phyloP scores from a whole-genome alignment of 768 basidiomycete species.

The Lentinula aciculospora region DNA sequence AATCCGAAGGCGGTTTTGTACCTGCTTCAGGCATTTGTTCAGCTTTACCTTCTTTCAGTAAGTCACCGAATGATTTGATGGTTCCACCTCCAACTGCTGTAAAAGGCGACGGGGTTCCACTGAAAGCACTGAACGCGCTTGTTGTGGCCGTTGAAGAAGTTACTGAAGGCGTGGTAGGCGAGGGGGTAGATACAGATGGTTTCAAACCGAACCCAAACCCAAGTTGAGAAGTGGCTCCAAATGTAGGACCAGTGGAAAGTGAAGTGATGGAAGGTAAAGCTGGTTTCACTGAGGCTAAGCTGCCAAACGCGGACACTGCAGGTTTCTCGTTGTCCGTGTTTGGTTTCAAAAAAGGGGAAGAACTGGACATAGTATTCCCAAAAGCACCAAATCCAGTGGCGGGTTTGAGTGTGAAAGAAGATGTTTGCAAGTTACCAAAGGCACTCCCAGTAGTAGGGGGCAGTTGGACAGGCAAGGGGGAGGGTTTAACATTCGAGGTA shows the following conservation, averaged over 20 bases:
- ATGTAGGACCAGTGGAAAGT: slow-evolving; percentile 21
- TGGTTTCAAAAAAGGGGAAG: slow-evolving; percentile 52
- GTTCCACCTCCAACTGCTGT: slow-evolving; percentile 32
- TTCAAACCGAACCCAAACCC: slow-evolving; percentile 22
- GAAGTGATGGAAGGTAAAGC: slow-evolving; percentile 15
- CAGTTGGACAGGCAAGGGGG: slow-evolving; percentile 18
- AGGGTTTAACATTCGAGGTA: slow-evolving; percentile 8
- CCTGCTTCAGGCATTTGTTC: background rate
- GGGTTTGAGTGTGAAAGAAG: slow-evolving; percentile 34
- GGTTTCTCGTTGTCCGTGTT: slow-evolving; percentile 21
- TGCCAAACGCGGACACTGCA: slow-evolving; percentile 31
- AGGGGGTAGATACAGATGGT: slow-evolving; percentile 24
- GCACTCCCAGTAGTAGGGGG: slow-evolving; percentile 18
- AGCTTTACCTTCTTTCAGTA: slow-evolving; percentile 35
- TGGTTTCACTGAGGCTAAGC: slow-evolving; percentile 5
- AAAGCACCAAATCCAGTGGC: slow-evolving; percentile 35
- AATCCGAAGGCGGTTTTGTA: slow-evolving; percentile 11
- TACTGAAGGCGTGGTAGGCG: slow-evolving; percentile 14
- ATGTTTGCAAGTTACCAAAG: slow-evolving; percentile 32
- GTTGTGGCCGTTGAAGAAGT: slow-evolving; percentile 20
- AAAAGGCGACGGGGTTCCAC: slow-evolving; percentile 36
- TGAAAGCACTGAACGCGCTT: slow-evolving; percentile 50
- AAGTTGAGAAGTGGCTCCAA: slow-evolving; percentile 25
- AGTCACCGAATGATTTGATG: slow-evolving; percentile 54
- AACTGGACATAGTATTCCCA: slow-evolving; percentile 30